phyloP scores from a whole-genome alignment of 495 filamentous ascomycete genomes.

The Xylaria flabelliformis region DNA sequence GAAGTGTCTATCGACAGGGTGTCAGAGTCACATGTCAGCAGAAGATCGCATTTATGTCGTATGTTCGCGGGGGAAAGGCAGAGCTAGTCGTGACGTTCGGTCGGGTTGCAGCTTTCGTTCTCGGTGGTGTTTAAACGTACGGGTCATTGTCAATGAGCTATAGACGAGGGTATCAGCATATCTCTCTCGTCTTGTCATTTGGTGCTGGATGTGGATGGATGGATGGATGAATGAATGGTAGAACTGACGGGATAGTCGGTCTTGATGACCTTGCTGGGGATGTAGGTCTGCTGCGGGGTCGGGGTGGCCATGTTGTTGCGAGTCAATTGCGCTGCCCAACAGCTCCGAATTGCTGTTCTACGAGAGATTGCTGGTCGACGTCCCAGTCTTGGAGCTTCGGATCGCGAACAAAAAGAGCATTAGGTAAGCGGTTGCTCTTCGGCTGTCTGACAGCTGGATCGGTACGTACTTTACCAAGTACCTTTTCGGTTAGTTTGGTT shows the following conservation, averaged over 20 bases:
- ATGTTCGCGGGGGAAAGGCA: neutral
- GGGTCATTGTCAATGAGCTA: slow-evolving; percentile 98
- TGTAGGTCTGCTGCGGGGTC: slow-evolving; percentile 59
- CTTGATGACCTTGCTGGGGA: slow-evolving; percentile 75
- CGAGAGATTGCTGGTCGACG: slow-evolving; percentile 7
- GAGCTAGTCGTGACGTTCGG: neutral
- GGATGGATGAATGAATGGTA: neutral
- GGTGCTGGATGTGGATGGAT: no score
- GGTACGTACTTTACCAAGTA: neutral
- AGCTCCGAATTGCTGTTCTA: slow-evolving; percentile 30
- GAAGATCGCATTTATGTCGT: neutral
- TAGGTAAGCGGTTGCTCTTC: slow-evolving; percentile 39
- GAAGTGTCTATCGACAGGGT: slow-evolving; percentile 71
- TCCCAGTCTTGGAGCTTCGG: slow-evolving; percentile 26
- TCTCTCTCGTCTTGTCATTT: neutral
- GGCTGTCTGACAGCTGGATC: slow-evolving; percentile 22
- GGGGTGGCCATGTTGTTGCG: slow-evolving; percentile 64
- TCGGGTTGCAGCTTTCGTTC: neutral
- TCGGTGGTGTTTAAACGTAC: slow-evolving; percentile 63
- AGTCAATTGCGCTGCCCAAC: slow-evolving; percentile 41
- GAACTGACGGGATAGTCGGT: slow-evolving; percentile 80
- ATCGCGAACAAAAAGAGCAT: slow-evolving; percentile 29
- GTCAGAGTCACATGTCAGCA: slow-evolving; percentile 20
- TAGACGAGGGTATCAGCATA: slow-evolving; percentile 19
- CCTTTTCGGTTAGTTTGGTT: neutral